Conservation (phyloP, 2,329 filamentous ascomycete genomes). For the Aspergillus ochraceoroseus region DNA sequence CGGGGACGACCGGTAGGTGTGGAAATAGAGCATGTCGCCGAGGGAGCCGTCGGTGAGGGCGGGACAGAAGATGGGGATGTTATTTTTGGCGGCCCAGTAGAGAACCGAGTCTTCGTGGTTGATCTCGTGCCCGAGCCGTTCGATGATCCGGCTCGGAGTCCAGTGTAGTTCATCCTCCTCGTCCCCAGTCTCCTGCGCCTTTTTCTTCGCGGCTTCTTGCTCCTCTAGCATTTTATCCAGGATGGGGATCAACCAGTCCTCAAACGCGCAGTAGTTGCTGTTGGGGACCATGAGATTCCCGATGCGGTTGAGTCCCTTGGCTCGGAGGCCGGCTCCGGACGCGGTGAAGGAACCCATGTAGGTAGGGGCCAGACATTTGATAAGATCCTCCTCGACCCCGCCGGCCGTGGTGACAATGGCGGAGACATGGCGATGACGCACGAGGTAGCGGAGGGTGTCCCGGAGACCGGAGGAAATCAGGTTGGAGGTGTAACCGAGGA, state of each 20-base stretch:
- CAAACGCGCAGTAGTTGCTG: conserved; percentile 93
- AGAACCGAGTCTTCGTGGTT: conserved; percentile 86
- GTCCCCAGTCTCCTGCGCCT: conserved; percentile 37
- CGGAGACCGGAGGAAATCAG: conserved; percentile 93
- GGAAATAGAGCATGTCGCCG: conserved; percentile 98
- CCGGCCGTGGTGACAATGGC: conserved; percentile 93
- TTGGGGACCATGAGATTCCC: conserved; percentile 95
- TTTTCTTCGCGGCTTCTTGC: conserved; percentile 72
- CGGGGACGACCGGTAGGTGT: conserved; percentile 87
- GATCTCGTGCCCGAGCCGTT: conserved; percentile 86
- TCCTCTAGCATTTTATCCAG: conserved; percentile 91
- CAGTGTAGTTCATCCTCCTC: conserved; percentile 69
- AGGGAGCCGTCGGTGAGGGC: conserved; percentile 91
- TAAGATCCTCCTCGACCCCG: conserved; percentile 94
- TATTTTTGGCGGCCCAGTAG: conserved; percentile 96
- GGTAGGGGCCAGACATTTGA: conserved; percentile 93
- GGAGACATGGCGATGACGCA: conserved; percentile 86
- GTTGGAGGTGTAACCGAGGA: conserved; percentile 96
- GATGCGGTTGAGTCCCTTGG: conserved; percentile 87
- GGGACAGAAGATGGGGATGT: conserved; percentile 95
- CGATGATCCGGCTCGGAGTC: conserved; percentile 91
- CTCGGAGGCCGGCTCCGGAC: conserved; percentile 69
- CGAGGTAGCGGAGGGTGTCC: conserved; percentile 85
- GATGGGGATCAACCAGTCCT: conserved; percentile 96
- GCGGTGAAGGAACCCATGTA: conserved; percentile 85